phyloP scores from a whole-genome alignment of 495 filamentous ascomycete species.

The Parathielavia hyrcaniae region DNA sequence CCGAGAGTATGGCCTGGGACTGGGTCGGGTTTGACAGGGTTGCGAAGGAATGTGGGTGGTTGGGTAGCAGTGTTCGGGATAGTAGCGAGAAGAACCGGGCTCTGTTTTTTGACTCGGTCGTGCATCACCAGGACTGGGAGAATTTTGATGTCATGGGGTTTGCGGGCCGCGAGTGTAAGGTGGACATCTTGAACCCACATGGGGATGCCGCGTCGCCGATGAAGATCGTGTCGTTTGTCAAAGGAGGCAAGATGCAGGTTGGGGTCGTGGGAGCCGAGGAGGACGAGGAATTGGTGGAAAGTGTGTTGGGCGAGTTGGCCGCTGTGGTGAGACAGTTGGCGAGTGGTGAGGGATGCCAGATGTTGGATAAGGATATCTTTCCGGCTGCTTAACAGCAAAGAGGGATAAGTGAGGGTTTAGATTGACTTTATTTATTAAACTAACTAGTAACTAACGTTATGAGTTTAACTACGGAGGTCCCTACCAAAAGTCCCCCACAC shows the following conservation, averaged over 20 bases:
- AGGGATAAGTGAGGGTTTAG: neutral
- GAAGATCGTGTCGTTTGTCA: slow-evolving; percentile 13
- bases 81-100: slow-evolving; percentile 4
- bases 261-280: slow-evolving; percentile 10
- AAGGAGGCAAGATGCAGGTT: slow-evolving; percentile 6
- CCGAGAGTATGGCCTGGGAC: slow-evolving; percentile 34
- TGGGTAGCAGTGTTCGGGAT: neutral
- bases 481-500: too few relatives aligned
- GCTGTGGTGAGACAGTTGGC: neutral
- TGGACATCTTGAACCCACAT: slow-evolving; percentile 10
- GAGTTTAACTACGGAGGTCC: too few relatives aligned
- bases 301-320: neutral
- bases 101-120: slow-evolving; percentile 39
- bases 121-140: slow-evolving; percentile 43
- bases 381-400: neutral
- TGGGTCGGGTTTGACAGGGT: slow-evolving; percentile 36
- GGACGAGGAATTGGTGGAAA: slow-evolving; percentile 2
- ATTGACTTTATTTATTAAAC: neutral
- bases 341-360: neutral
- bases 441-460: too few relatives aligned
- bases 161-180: slow-evolving; percentile 7
- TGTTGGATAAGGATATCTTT: neutral
- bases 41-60: slow-evolving; percentile 24
- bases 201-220: slow-evolving; percentile 9
- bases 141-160: slow-evolving; percentile 39